Conservation (phyloP, 129 eudicot genomes). For the Flaveria linearis region DNA sequence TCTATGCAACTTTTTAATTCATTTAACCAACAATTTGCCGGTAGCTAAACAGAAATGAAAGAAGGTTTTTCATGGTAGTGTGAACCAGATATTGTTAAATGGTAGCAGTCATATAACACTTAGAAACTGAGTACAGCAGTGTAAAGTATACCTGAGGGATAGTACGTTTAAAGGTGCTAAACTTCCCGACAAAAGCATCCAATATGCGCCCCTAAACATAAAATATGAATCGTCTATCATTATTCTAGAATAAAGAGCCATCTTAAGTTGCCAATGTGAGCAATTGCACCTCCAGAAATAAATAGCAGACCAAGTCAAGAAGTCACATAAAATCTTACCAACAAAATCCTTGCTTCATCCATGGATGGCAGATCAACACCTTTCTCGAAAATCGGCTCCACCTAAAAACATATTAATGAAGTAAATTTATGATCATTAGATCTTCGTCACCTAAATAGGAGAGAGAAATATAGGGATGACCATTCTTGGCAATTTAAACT, state of each 20-base stretch:
- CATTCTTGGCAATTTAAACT: slow-evolving; percentile 10
- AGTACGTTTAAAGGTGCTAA: slow-evolving; percentile 93
- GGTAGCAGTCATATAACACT: not conserved
- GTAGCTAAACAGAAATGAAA: slow-evolving; percentile 13
- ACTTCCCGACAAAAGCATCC: slow-evolving; percentile 99
- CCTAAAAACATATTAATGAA: slow-evolving; percentile 43
- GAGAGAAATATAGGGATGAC: not conserved
- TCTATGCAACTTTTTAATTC: not conserved
- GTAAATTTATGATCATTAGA: slow-evolving; percentile 1
- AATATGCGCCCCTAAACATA: slow-evolving; percentile 74
- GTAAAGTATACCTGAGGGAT: slow-evolving; percentile 78
- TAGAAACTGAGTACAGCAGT: slow-evolving; percentile 1
- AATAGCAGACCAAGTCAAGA: slow-evolving; percentile 3
- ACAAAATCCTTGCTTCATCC: slow-evolving; percentile 92
- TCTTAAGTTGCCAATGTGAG: slow-evolving; percentile 1
- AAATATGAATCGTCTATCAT: not conserved
- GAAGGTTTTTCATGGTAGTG: slow-evolving; percentile 6
- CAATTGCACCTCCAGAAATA: slow-evolving; percentile 14
- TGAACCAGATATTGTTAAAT: not conserved
- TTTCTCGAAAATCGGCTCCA: slow-evolving; percentile 97
- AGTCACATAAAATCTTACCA: slow-evolving; percentile 51
- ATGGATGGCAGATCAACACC: slow-evolving; percentile 84
- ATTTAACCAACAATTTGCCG: not conserved
- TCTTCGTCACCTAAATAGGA: not conserved
- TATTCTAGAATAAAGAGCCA: not conserved